phyloP scores from a whole-genome alignment of 2,329 filamentous ascomycete species.

The Nemania sp. region DNA sequence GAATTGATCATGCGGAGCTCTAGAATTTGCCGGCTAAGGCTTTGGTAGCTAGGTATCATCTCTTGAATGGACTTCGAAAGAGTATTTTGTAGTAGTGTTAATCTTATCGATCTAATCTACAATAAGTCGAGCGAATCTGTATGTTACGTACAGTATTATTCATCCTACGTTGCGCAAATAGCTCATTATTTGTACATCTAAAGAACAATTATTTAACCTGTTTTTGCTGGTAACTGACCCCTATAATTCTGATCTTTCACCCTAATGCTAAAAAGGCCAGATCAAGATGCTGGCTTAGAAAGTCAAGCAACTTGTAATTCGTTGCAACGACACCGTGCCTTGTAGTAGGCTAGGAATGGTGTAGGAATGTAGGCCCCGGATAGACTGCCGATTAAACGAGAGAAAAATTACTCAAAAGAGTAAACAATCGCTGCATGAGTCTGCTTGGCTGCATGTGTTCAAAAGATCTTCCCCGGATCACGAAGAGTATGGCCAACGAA shows the following conservation, averaged over 20 bases:
- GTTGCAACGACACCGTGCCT: background rate
- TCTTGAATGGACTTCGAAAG: no score
- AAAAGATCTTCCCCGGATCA: no score
- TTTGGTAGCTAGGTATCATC: no score
- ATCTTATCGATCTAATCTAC: background rate
- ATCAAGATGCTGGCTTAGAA: background rate
- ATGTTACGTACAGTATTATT: background rate
- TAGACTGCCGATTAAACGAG: background rate
- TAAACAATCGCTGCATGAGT: conserved; percentile 2
- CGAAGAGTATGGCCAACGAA: no score
- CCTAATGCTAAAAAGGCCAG: background rate
- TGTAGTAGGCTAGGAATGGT: background rate
- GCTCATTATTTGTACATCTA: background rate
- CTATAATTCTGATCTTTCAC: background rate
- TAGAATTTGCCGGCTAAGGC: no score
- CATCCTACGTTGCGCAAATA: background rate
- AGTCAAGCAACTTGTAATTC: no score
- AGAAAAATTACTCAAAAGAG: conserved; percentile 8
- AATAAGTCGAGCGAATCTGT: background rate
- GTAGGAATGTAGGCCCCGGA: background rate
- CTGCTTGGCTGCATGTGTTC: no score
- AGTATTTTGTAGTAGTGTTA: no score
- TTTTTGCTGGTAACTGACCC: no score
- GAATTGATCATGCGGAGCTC: no score
- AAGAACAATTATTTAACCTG: no score